Percentiles rank a stretch among this genome's conserved stretches.
These are phyloP conservation scores for Penicillium sp. DNA, from an alignment of 2,329 filamentous ascomycete species.

Conservation along the genomic window DNA sequence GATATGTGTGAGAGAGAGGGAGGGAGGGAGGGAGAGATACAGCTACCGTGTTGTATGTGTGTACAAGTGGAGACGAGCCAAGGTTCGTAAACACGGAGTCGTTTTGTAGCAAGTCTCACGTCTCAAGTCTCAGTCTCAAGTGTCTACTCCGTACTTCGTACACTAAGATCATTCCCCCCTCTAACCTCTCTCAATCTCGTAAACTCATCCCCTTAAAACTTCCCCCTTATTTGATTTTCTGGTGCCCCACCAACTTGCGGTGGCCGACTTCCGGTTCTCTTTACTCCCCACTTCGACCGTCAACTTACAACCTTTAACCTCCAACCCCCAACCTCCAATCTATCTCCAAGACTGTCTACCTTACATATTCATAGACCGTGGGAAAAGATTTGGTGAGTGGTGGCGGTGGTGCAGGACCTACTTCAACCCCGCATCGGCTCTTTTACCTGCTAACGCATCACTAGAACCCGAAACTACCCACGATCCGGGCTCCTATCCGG, in stretches of 20 bases:
- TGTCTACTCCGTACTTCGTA: not conserved
- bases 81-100: conserved; percentile 5
- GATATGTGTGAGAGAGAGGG: not conserved
- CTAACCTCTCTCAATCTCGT: not conserved
- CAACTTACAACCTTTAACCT: not conserved
- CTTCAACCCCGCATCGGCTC: conserved; percentile 8
- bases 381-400: not conserved
- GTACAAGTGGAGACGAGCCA: conserved; percentile 2
- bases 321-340: not conserved
- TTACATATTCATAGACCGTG: not conserved
- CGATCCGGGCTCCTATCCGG: not conserved
- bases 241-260: conserved; percentile 16
- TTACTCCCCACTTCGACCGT: conserved; percentile 2
- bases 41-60: not conserved
- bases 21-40: not conserved
- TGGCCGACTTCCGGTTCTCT: conserved; percentile 15
- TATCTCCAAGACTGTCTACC: not conserved
- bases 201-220: not conserved
- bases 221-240: not conserved
- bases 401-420: not conserved
- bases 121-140: not conserved
- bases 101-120: too few relatives aligned
- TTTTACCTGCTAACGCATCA: not conserved
- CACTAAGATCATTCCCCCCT: not conserved
- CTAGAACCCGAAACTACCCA: not conserved